phyloP scores from a whole-genome alignment of 306 rosid species.

The Fragaria nilgerrensis region DNA sequence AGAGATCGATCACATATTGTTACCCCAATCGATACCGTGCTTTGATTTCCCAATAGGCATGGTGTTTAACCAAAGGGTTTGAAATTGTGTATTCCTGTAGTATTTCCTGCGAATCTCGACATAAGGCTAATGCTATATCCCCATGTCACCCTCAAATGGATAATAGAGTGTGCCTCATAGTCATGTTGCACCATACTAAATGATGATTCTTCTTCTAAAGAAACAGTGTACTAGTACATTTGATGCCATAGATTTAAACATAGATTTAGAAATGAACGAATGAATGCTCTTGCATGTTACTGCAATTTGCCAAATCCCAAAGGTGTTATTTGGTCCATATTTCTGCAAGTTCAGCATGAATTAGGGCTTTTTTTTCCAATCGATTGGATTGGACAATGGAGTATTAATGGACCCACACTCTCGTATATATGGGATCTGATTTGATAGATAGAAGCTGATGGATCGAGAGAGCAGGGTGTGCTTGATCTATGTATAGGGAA shows the following conservation, averaged over 20 bases:
- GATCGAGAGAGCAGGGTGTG: conserved; percentile 9
- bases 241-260: neutral
- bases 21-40: neutral
- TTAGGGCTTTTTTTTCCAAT: neutral
- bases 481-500: no score
- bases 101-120: neutral
- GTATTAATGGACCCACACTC: neutral
- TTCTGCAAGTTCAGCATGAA: neutral
- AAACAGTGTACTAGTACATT: neutral
- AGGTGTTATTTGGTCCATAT: neutral
- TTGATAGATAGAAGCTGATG: conserved; percentile 16
- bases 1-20: neutral
- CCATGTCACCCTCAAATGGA: neutral
- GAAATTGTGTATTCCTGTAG: neutral
- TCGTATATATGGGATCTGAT: neutral
- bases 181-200: neutral
- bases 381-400: conserved; percentile 1
- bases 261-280: neutral
- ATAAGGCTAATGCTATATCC: neutral
- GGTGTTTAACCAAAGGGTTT: neutral
- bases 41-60: neutral
- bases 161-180: neutral
- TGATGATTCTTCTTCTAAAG: neutral
- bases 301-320: neutral
- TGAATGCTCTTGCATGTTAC: neutral